These are phyloP conservation scores for Furcasterigmium sp. DNA, from an alignment of 2,329 filamentous ascomycete genomes.

Conservation along the genomic window DNA sequence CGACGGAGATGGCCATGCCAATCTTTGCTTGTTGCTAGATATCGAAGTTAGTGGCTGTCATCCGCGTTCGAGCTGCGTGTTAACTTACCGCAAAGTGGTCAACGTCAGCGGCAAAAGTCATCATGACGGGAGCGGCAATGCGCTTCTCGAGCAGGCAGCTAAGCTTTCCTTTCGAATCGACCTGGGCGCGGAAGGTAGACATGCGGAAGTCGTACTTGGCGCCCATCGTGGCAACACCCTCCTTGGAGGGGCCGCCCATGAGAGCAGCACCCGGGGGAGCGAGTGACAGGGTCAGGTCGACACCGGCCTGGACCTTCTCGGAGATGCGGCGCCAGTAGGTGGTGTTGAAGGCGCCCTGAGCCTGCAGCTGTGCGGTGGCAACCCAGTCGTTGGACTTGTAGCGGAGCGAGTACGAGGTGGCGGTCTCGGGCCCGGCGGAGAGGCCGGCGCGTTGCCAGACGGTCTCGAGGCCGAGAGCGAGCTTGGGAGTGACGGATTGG, in stretches of 20 bases:
- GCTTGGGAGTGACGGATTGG: conserved; percentile 81
- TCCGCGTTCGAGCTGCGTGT: not conserved
- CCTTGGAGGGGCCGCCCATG: conserved; percentile 76
- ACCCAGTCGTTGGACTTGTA: conserved; percentile 95
- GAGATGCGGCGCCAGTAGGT: conserved; percentile 93
- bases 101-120: conserved; percentile 95
- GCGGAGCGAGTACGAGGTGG: conserved; percentile 81
- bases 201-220: conserved; percentile 98
- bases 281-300: conserved; percentile 88
- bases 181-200: conserved; percentile 90
- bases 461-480: conserved; percentile 84
- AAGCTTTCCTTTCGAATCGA: conserved; percentile 92
- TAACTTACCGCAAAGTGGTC: conserved; percentile 85
- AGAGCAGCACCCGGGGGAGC: conserved; percentile 58
- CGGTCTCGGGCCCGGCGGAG: conserved; percentile 83
- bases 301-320: conserved; percentile 93
- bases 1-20: conserved; percentile 87
- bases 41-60: conserved; percentile 17
- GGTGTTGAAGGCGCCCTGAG: conserved; percentile 77
- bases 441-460: conserved; percentile 88
- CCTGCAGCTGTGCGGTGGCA: conserved; percentile 79
- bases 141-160: conserved; percentile 93
- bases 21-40: conserved; percentile 87
- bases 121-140: conserved; percentile 83
- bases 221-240: conserved; percentile 86